Evolutionary conservation across 1,284 basidiomycete species (phyloP), one percentile per base, ranked within the genome.

Genomic region (Grifola frondosa): DNA sequence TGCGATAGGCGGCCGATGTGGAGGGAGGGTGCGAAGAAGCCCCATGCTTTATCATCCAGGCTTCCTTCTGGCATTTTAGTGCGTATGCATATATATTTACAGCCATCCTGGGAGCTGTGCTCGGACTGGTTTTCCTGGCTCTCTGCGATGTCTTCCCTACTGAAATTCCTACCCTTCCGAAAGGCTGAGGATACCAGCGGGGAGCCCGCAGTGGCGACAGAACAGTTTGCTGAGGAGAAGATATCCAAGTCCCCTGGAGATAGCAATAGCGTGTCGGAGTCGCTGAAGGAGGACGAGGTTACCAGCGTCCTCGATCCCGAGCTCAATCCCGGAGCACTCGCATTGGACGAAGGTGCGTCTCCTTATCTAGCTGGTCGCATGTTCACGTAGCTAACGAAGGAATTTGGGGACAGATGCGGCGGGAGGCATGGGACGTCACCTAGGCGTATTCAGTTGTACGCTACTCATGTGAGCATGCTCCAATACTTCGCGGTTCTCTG

Each of bases 401-500:
- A 11, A 5, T 2, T 12, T 9, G 11, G 20, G 9, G 6, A 3
- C 34, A 64, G 62, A 60, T 49, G 48, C 59, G 5, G 56, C 61
- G 3, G 62, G 62, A 24, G 62, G 62, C 9, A 54, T 63, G 49
- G 61, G 61, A 17, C 56, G 60, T 11, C 60, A 63, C 48, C 52
- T 63, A 3, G 61, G 61, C 31, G 60, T 63, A 4, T 62, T 62
- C 52, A 59, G 50, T 25, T 63, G 61, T 23, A 63, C 61, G 2
- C 47, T 63, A 11, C 53, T 63, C 21, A 61, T 63, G 61, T 63
- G 33, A 39, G 58, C n/a, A n/a, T n/a, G n/a, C 30, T n/a, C 7
- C 11, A 20, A n/a, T n/a, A n/a, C 20, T n/a, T n/a, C n/a, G n/a
- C n/a, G 34, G 12, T 19, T 19, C 20, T 17, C n/a, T n/a, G n/a